Base-by-base conservation (phyloP, 1,284 basidiomycete species). In the Volvariella surrecta region DNA sequence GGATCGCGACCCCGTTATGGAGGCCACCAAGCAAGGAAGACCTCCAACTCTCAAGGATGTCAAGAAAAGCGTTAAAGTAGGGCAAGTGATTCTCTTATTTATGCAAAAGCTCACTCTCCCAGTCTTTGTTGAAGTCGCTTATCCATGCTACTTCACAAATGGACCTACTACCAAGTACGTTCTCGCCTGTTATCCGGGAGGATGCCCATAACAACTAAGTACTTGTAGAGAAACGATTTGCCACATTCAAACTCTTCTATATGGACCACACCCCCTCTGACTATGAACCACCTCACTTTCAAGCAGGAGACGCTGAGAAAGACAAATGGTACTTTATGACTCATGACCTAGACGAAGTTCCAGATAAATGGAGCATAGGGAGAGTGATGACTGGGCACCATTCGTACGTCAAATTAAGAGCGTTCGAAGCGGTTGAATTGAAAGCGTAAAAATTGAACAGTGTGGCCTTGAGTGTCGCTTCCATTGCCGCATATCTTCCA, bases 231-330 rank as follows among this genome's bases (percentile, higher is more conserved):
- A 80, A 77, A 39, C 79, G 87, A 24, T 91, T 73, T 55, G 84
- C 85, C 17, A 85, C 81, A n/a, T 84, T 90, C 64, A 90, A 90
- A 55, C 62, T 87, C 11, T 85, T 83, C 54, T 91, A 89, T 56
- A 80, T 77, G 16, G 77, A 85, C 32, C 68, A 77, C 16, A 81
- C 86, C 3, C 89, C 88, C 0, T 63, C 70, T 3, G 77, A 85
- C 42, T 89, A 89, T 50, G 84, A 89, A 56, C 86, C 86, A 3
- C 81, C 80, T 0, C 67, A 82, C 58, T 89, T 89, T 54, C 71
- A 73, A 43, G 61, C 81, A 4, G 84, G 79, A 0, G 82, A 89
- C 54, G 61, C 62, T 8, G 68, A 79, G 11, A 76, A 72, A 48
- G 80, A 88, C 53, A 81, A 68, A 47, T 88, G 82, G 77, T 82